Evolutionary conservation across 495 filamentous ascomycete genomes (phyloP).

Genomic region (Daldinia caldariorum): DNA sequence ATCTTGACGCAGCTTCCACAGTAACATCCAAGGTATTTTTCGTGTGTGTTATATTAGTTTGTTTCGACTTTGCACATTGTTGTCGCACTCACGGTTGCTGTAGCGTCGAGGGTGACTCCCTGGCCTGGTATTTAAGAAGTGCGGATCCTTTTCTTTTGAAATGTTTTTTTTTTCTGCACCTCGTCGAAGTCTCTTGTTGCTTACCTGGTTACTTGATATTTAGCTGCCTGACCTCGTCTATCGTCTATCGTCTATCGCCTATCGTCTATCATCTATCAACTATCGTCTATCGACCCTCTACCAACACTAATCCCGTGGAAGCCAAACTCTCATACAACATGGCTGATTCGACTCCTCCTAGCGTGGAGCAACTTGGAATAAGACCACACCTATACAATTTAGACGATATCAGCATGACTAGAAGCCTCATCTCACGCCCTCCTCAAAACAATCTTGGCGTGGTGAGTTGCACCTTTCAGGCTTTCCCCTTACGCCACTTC

Average conservation of each 20-base stretch:
- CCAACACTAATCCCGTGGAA: not conserved
- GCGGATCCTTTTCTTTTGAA: too few relatives aligned
- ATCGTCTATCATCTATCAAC: too few relatives aligned
- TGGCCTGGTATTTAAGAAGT: conserved; percentile 1
- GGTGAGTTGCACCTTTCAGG: conserved; percentile 22
- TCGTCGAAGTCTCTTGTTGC: too few relatives aligned
- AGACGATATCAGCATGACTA: conserved; percentile 12
- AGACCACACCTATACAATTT: conserved; percentile 12
- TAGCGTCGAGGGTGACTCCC: not conserved
- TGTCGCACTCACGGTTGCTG: not conserved
- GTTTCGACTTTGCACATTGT: not conserved
- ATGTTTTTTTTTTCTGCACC: too few relatives aligned
- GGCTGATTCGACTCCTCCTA: not conserved
- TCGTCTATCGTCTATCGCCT: not conserved
- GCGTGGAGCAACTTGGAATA: not conserved
- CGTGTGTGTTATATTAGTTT: not conserved
- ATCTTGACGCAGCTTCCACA: not conserved
- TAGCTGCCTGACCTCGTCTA: too few relatives aligned
- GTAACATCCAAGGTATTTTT: not conserved
- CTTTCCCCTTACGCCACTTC: conserved; percentile 13
- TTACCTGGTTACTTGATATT: too few relatives aligned
- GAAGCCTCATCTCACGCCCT: not conserved
- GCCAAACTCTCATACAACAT: not conserved
- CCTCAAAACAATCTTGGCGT: not conserved
- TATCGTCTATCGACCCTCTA: too few relatives aligned